phyloP scores from a whole-genome alignment of 2,329 filamentous ascomycete species.

The Sarocladium oryzae region DNA sequence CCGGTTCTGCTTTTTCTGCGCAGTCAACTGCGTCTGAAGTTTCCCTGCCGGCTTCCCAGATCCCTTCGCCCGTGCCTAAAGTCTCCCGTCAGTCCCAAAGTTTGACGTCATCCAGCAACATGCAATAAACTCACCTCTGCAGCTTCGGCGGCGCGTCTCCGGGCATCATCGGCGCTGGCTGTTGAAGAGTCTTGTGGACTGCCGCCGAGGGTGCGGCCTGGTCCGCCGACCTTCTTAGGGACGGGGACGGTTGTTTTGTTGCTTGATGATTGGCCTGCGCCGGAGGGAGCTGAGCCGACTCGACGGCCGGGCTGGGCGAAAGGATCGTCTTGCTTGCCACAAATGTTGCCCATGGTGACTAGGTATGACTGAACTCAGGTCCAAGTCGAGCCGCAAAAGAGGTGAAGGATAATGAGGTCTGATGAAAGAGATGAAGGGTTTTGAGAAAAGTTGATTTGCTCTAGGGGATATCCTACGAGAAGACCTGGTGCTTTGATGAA shows the following conservation, averaged over 20 bases:
- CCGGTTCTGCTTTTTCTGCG: conserved; percentile 69
- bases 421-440: too few species aligned
- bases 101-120: too few species aligned
- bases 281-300: conserved; percentile 49
- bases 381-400: too few species aligned
- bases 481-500: too few species aligned
- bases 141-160: conserved; percentile 68
- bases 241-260: conserved; percentile 45
- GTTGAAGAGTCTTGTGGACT: conserved; percentile 13
- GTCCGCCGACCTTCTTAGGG: conserved; percentile 47
- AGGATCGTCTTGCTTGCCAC: conserved; percentile 68
- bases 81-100: too few species aligned
- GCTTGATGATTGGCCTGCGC: conserved; percentile 30
- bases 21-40: conserved; percentile 61
- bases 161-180: conserved; percentile 47
- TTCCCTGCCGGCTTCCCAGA: conserved; percentile 57
- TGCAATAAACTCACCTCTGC: conserved; percentile 82
- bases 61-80: conserved; percentile 62
- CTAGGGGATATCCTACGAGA: too few species aligned
- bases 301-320: conserved; percentile 69
- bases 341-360: conserved; percentile 72
- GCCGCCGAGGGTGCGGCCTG: conserved; percentile 59
- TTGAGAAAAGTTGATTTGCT: too few species aligned
- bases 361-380: background rate
- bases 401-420: background rate